Percentiles rank a stretch among this genome's conserved stretches.
Evolutionary conservation across 2,329 filamentous ascomycete species (phyloP).

Genomic region (Botrytis porri): DNA sequence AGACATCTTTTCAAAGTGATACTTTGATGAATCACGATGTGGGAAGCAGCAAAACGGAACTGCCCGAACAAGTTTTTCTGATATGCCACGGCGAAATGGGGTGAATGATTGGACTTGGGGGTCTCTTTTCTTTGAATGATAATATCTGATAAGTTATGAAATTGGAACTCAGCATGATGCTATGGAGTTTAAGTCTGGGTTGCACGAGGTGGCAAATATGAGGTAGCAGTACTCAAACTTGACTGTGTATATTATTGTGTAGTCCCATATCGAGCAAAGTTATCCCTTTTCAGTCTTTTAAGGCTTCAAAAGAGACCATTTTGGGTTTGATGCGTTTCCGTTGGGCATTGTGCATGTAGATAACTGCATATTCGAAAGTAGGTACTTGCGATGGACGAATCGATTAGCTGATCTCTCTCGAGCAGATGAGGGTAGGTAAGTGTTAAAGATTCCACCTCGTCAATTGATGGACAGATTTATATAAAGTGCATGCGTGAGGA

Average conservation of each 20-base stretch:
- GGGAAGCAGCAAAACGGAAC: not conserved
- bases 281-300: not conserved
- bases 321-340: not conserved
- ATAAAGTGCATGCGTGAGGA: not conserved
- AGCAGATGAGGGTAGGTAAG: not conserved
- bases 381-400: not conserved
- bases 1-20: not conserved
- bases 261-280: not conserved
- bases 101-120: not conserved
- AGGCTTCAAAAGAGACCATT: not conserved
- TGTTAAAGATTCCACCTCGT: not conserved
- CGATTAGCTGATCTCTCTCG: not conserved
- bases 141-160: not conserved
- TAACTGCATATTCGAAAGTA: not conserved
- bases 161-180: not conserved
- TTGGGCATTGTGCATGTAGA: not conserved
- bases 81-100: not conserved
- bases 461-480: no score
- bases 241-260: constrained; percentile 19
- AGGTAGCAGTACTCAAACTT: constrained; percentile 9
- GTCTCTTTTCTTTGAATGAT: not conserved
- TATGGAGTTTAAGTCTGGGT: not conserved
- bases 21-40: not conserved
- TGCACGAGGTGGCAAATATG: not conserved
- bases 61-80: not conserved